Percentiles rank a stretch among this genome's conserved stretches.
Evolutionary conservation across 495 filamentous ascomycete species (phyloP).

Genomic region (Aspergillus heteromorphus): DNA sequence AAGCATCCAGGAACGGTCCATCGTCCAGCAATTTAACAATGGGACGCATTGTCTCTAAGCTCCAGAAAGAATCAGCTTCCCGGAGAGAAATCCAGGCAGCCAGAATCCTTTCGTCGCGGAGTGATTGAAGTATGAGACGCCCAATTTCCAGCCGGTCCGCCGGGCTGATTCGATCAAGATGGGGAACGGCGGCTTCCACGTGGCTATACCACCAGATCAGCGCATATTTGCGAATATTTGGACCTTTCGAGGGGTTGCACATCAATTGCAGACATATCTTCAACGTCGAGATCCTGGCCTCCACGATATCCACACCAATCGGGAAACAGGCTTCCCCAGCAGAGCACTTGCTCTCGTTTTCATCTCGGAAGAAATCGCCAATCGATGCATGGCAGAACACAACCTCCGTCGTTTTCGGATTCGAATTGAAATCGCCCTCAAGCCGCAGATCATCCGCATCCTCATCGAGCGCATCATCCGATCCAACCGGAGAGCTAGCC

Average conservation of each 20-base stretch:
- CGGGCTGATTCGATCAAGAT: neutral
- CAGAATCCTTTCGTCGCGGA: neutral
- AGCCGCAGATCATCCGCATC: neutral
- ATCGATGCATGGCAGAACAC: conserved; percentile 5
- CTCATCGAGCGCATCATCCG: neutral
- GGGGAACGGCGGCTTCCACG: neutral
- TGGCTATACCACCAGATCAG: neutral
- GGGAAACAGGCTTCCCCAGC: neutral
- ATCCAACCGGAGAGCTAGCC: neutral
- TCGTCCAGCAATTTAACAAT: neutral
- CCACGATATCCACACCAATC: conserved; percentile 1
- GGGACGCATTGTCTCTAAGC: neutral
- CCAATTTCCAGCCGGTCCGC: neutral
- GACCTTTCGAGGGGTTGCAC: neutral
- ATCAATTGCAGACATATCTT: neutral
- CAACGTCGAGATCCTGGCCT: neutral
- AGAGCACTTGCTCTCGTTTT: neutral
- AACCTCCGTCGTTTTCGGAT: neutral
- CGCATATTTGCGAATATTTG: neutral
- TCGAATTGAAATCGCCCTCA: neutral
- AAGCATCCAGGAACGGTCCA: neutral
- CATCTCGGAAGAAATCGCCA: neutral
- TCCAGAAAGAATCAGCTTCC: neutral
- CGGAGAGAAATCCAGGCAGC: neutral
- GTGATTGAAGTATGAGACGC: neutral